Evolutionary conservation across 371 early-diverging fungal species (phyloP).

Genomic region (Mortierella sp.): DNA sequence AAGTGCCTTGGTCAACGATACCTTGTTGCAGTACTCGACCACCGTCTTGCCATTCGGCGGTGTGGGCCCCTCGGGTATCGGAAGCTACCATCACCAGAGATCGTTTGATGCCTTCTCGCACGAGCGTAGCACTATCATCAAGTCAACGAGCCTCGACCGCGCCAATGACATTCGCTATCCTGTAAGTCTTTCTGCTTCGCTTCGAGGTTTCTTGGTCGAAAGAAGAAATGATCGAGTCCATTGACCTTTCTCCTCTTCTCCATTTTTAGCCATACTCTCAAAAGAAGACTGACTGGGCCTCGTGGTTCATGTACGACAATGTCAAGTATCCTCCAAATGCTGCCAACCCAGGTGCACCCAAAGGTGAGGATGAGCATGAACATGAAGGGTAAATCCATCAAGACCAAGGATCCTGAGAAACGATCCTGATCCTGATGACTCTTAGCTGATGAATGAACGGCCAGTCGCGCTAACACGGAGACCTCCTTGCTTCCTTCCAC

Average conservation of each 20-base stretch:
- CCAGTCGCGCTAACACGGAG: no score
- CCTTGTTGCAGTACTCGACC: slow-evolving; percentile 68
- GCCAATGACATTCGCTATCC: slow-evolving; percentile 28
- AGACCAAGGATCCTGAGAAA: no score
- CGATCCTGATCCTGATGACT: background rate
- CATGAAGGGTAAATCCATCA: no score
- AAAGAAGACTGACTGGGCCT: slow-evolving; percentile 33
- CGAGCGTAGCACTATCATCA: slow-evolving; percentile 61
- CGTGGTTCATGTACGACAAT: slow-evolving; percentile 32
- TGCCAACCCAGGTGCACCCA: slow-evolving; percentile 38
- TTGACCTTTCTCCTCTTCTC: no score
- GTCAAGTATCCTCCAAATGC: slow-evolving; percentile 27
- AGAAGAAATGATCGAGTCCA: no score
- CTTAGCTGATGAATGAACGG: no score
- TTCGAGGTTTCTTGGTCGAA: no score
- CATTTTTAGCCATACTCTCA: slow-evolving; percentile 44
- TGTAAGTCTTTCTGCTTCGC: slow-evolving; percentile 19
- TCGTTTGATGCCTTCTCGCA: slow-evolving; percentile 84
- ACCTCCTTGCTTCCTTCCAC: no score
- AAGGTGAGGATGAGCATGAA: slow-evolving; percentile 44
- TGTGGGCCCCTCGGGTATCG: slow-evolving; percentile 90
- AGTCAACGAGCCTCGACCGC: slow-evolving; percentile 26
- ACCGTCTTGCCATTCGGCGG: slow-evolving; percentile 89
- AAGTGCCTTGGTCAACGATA: slow-evolving; percentile 83
- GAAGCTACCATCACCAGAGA: slow-evolving; percentile 82